These are phyloP conservation scores for Cornus florida DNA, from an alignment of 148 eudicot species.

Conservation along the genomic window DNA sequence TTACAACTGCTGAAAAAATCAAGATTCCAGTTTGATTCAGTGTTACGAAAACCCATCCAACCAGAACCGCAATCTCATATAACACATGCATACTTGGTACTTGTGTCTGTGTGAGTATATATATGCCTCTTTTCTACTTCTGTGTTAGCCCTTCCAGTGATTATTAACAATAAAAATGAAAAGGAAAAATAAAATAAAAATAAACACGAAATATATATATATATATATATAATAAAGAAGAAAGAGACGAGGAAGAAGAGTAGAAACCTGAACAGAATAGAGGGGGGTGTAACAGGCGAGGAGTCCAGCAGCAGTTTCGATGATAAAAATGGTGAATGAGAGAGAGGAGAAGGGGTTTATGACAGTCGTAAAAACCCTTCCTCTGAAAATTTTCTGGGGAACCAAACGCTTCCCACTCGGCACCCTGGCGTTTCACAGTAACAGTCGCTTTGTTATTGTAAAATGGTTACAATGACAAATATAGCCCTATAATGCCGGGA, in stretches of 20 bases:
- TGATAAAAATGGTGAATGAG: no score
- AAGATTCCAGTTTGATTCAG: neutral
- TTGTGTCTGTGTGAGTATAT: no score
- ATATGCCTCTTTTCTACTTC: no score
- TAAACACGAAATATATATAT: no score
- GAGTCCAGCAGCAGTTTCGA: no score
- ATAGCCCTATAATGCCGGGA: neutral
- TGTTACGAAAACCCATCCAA: neutral
- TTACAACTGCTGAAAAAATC: neutral
- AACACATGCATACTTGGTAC: no score
- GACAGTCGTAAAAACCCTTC: neutral
- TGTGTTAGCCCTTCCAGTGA: no score
- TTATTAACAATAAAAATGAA: no score
- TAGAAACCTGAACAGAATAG: neutral
- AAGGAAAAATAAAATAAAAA: no score
- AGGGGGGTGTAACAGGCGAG: neutral
- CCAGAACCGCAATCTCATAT: no score
- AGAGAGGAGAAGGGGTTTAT: neutral
- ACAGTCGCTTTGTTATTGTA: neutral
- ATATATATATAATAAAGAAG: neutral
- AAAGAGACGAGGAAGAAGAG: neutral
- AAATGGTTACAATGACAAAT: neutral
- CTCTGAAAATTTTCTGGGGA: neutral
- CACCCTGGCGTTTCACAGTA: neutral
- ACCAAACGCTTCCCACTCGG: neutral